Evolutionary conservation across 257 asterid genomes (phyloP).

Genomic region (Paraleonurus japonicus): DNA sequence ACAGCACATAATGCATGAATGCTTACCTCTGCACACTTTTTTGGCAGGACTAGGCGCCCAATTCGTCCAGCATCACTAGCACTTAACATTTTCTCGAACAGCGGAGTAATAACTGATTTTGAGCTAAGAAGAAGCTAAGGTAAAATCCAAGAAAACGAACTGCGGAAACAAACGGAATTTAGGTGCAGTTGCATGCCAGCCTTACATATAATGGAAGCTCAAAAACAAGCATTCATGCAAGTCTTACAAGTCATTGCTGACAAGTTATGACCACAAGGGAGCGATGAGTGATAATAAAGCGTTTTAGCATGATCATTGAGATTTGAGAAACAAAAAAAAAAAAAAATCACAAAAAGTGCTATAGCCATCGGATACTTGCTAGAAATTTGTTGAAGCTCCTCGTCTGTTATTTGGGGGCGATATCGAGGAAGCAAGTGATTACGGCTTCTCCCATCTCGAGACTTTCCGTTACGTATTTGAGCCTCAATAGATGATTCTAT

Average conservation of each 20-base stretch:
- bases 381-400: constrained; percentile 67
- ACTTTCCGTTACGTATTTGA: constrained; percentile 47
- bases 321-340: constrained; percentile 8
- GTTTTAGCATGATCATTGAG: constrained; percentile 19
- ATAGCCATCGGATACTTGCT: constrained; percentile 67
- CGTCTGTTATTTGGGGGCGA: constrained; percentile 61
- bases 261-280: constrained; percentile 11
- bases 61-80: constrained; percentile 96
- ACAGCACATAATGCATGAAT: constrained; percentile 24
- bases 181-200: constrained; percentile 13
- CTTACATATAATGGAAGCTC: constrained; percentile 14
- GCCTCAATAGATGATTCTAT: constrained; percentile 46
- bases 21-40: constrained; percentile 95
- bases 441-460: constrained; percentile 54
- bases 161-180: constrained; percentile 17
- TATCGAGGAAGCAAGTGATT: constrained; percentile 69
- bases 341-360: constrained; percentile 2
- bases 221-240: constrained; percentile 19
- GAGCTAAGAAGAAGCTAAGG: constrained; percentile 69
- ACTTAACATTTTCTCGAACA: constrained; percentile 91
- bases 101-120: constrained; percentile 68
- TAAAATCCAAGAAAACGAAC: constrained; percentile 27
- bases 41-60: constrained; percentile 93
- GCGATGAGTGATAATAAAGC: not conserved
- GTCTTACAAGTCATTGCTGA: constrained; percentile 2